Base-by-base conservation (phyloP, 176 grass and related monocot species). In the Rhynchospora pubera region DNA sequence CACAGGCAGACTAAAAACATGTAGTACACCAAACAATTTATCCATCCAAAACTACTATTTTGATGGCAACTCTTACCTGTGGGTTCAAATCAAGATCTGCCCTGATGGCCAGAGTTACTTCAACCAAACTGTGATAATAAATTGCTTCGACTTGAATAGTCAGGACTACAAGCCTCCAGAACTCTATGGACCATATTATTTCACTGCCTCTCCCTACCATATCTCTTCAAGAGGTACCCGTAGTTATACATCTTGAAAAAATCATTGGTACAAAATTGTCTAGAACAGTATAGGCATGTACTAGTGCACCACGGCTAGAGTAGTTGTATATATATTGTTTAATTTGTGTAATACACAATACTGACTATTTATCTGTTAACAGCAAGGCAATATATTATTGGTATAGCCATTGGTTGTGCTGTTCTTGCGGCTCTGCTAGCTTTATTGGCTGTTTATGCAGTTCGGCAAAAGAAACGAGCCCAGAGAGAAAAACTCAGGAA, bases 121-220 rank as follows among this genome's bases (percentile, higher is more conserved):
- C 74, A 86, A 34, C 45, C 67, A 82, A 48, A 57, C 22, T 30
- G 85, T 89, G 26, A 72, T 94, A n/a, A 56, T 93, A 59, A 39
- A 63, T 32, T 89, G 87, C 84, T 85, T 93, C 80, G 74, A 91
- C 82, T 84, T 98, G 12, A 90, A 78, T 46, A 83, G 51, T 65
- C 43, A 84, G 62, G 59, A 26, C 55, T 91, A 88, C 85, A 86
- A 66, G 24, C 78, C 85, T 53, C 87, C 89, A 0, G 58, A 78
- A 13, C 4, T 0, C 0, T 98, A 53, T 21, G 95, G 95, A 43
- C 95, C 95, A 48, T 98, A 86, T 32, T 93, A 80, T 85, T 83
- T 83, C 26, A 1, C 14, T 2, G 57, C 85, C 9, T 1, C 14
- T 56, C 79, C 14, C 63, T 94, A 97, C 21, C 1, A 2, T 0